phyloP scores from a whole-genome alignment of 192 early-diverging fungal genomes.

The Thamnidium elegans region DNA sequence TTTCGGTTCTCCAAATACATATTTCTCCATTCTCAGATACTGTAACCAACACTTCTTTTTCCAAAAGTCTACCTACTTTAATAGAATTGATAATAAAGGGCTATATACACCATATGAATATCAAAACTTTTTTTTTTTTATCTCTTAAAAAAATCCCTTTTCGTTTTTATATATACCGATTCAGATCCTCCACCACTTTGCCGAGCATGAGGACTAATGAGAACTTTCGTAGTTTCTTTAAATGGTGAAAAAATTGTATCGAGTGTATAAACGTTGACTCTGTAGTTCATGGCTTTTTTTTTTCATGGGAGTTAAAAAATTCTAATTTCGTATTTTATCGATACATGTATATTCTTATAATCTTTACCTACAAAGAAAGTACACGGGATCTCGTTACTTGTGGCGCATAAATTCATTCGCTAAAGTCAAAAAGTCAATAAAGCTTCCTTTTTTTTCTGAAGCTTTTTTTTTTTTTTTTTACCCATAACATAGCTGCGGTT shows the following conservation, averaged over 20 bases:
- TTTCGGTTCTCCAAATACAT: constrained; percentile 48
- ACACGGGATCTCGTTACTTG: constrained; percentile 37
- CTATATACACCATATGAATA: background rate
- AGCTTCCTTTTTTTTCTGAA: background rate
- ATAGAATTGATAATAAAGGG: constrained; percentile 56
- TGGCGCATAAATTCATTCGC: constrained; percentile 46
- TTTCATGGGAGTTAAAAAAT: background rate
- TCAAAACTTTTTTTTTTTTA: background rate
- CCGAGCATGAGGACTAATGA: constrained; percentile 25
- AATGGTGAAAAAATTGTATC: constrained; percentile 28
- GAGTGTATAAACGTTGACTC: constrained; percentile 32
- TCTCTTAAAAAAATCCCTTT: background rate
- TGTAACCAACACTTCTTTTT: constrained; percentile 51
- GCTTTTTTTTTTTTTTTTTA: constrained; percentile 10
- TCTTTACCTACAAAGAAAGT: constrained; percentile 40
- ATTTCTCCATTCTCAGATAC: constrained; percentile 55
- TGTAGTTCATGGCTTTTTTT: constrained; percentile 28
- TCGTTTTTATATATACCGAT: background rate
- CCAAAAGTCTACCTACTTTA: constrained; percentile 46
- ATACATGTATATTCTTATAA: background rate
- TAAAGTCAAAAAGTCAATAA: constrained; percentile 11
- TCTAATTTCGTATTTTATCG: background rate
- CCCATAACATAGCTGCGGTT: constrained; percentile 17
- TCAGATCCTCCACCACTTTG: background rate
- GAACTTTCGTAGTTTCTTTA: constrained; percentile 8